These are phyloP conservation scores for Aegilops tauschii DNA, from an alignment of 176 grass and related monocot genomes.

Conservation along the genomic window DNA sequence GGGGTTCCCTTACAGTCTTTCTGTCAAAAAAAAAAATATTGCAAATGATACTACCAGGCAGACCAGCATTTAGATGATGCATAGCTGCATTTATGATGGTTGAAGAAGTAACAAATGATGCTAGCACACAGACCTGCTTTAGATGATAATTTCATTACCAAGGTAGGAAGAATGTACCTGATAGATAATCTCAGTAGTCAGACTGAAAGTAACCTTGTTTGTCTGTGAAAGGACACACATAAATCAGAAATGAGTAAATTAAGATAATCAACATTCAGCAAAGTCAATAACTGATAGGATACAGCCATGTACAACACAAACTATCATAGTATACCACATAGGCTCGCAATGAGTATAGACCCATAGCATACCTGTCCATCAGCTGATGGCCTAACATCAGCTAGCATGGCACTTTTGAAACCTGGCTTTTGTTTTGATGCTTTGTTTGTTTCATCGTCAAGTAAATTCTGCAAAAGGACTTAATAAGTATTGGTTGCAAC, in stretches of 20 bases:
- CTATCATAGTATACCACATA: slow-evolving; percentile 12
- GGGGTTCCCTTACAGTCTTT: no score
- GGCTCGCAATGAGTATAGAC: slow-evolving; percentile 8
- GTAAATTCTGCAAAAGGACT: slow-evolving; percentile 66
- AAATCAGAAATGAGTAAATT: slow-evolving; percentile 31
- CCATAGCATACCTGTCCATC: slow-evolving; percentile 81
- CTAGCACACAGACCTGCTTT: neutral
- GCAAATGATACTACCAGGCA: neutral
- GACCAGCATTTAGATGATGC: neutral
- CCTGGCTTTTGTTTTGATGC: slow-evolving; percentile 74
- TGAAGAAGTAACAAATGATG: neutral
- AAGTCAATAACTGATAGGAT: slow-evolving; percentile 9
- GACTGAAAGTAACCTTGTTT: slow-evolving; percentile 93
- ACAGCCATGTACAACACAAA: slow-evolving; percentile 8
- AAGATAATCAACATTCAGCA: slow-evolving; percentile 21
- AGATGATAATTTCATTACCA: neutral
- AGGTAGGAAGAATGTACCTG: slow-evolving; percentile 55
- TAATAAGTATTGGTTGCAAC: slow-evolving; percentile 19
- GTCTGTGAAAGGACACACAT: slow-evolving; percentile 56
- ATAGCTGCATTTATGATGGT: neutral
- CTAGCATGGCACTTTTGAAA: slow-evolving; percentile 93
- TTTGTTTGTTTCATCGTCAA: slow-evolving; percentile 64
- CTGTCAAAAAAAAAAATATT: neutral
- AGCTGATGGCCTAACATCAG: slow-evolving; percentile 81
- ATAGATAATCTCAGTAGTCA: slow-evolving; percentile 90